phyloP scores from a whole-genome alignment of 2,329 filamentous ascomycete species.

The Penicillium sp. region DNA sequence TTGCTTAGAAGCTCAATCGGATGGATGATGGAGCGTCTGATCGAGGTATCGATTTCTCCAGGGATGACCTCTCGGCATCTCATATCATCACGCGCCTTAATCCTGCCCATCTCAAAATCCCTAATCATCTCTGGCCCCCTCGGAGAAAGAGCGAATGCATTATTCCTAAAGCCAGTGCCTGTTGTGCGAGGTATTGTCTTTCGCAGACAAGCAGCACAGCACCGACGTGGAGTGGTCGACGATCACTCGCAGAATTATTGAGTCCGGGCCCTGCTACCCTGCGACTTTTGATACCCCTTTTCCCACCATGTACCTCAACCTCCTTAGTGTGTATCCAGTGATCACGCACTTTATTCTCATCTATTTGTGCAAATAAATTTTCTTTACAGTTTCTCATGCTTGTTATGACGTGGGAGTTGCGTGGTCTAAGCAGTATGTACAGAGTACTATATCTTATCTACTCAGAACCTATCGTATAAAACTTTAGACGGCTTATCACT shows the following conservation, averaged over 20 bases:
- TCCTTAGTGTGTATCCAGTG: slow-evolving; percentile 10
- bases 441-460: neutral
- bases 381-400: neutral
- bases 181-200: slow-evolving; percentile 6
- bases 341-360: slow-evolving; percentile 9
- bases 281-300: slow-evolving; percentile 39
- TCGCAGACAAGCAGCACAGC: slow-evolving; percentile 5
- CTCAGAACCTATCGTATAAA: neutral
- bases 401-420: slow-evolving; percentile 6
- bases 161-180: slow-evolving; percentile 1
- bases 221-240: slow-evolving; percentile 10
- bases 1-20: slow-evolving; percentile 64
- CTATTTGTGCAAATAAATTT: slow-evolving; percentile 21
- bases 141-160: neutral
- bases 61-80: neutral
- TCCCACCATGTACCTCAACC: slow-evolving; percentile 13
- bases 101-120: neutral
- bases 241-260: slow-evolving; percentile 15
- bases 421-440: slow-evolving; percentile 5
- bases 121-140: neutral
- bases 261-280: slow-evolving; percentile 19
- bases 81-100: neutral
- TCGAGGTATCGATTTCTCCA: neutral
- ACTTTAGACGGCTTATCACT: no score
- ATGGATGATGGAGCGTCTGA: neutral